phyloP scores from a whole-genome alignment of 768 basidiomycete genomes.

The Boletus pseudo-olivaceus region DNA sequence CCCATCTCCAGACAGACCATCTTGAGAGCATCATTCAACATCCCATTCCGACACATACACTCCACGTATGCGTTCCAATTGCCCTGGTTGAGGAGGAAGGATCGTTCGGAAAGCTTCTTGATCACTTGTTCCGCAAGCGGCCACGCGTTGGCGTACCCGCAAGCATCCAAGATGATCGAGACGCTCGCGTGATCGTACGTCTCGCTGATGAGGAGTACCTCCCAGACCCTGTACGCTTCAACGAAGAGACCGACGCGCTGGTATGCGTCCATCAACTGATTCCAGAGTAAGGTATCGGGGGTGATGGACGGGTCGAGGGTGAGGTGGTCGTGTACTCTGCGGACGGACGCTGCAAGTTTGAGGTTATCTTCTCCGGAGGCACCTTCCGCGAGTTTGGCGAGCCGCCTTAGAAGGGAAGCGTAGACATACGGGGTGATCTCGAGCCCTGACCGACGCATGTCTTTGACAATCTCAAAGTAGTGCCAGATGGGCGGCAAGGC shows the following conservation, averaged over 20 bases:
- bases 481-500: slow-evolving; percentile 43
- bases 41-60: slow-evolving; percentile 72
- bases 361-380: slow-evolving; percentile 22
- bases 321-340: slow-evolving; percentile 69
- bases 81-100: slow-evolving; percentile 53
- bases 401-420: slow-evolving; percentile 58
- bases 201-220: slow-evolving; percentile 59
- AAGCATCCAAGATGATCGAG: slow-evolving; percentile 83
- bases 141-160: slow-evolving; percentile 57
- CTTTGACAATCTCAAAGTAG: slow-evolving; percentile 74
- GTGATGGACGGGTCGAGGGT: slow-evolving; percentile 76
- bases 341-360: slow-evolving; percentile 47
- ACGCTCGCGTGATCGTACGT: slow-evolving; percentile 61
- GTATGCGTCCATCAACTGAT: slow-evolving; percentile 88
- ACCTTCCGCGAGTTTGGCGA: slow-evolving; percentile 42
- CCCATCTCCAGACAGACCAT: slow-evolving; percentile 66
- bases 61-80: slow-evolving; percentile 86
- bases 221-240: slow-evolving; percentile 79
- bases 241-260: slow-evolving; percentile 68
- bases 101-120: slow-evolving; percentile 44
- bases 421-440: slow-evolving; percentile 58
- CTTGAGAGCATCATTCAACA: slow-evolving; percentile 63
- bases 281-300: slow-evolving; percentile 69
- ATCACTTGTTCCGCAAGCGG: slow-evolving; percentile 54
- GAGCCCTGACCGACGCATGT: slow-evolving; percentile 71